Base-by-base conservation (phyloP, 1,139 yeast genomes). In the Yamadazyma aaseri region DNA sequence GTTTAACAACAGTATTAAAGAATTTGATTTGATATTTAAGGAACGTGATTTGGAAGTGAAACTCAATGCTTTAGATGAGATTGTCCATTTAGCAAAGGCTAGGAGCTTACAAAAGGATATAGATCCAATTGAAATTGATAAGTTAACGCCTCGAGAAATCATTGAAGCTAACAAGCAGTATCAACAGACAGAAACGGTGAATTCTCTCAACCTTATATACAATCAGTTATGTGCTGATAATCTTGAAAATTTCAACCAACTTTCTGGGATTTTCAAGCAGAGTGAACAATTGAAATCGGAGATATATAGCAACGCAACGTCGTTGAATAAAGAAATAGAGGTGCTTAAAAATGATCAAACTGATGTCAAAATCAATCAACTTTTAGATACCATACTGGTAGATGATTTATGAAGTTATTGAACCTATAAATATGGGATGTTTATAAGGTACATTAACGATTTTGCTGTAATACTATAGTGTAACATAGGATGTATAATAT, bases 21-120 rank as follows among this genome's bases (percentile, higher is more conserved):
- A 86, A 53, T 84, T 86, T 44, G 76, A 76, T 6, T 71, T 77
- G 28, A 82, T 86, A 3, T 80, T 78, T 49, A 55, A 63, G 9
- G 95, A 86, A 43, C 63, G 89, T 24, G 69, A 77, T 17, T 65
- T 85, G 1, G 67, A 76, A 39, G 42, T 38, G 23, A 83, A 80
- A 46, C 59, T 87, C 36, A 65, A 79, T 43, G 80, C 77, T 37
- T 60, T 87, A 34, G 96, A 87, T 51, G 79, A 72, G 28, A 58
- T 86, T 17, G 73, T 86, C 15, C 60, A 63, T 10, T 67, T 65
- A 11, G 92, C 94, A 1, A 62, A 61, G 34, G 28, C 41, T 17
- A 45, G 72, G 6, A 55, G 58, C 31, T 30, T 45, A n/a, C 17
- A 24, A 5, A 26, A 22, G 13, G 26, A 31, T 10, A 23, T 23